Evolutionary conservation across 108 stramenopile species (phyloP).

Genomic region (Skeletonema menzelii): DNA sequence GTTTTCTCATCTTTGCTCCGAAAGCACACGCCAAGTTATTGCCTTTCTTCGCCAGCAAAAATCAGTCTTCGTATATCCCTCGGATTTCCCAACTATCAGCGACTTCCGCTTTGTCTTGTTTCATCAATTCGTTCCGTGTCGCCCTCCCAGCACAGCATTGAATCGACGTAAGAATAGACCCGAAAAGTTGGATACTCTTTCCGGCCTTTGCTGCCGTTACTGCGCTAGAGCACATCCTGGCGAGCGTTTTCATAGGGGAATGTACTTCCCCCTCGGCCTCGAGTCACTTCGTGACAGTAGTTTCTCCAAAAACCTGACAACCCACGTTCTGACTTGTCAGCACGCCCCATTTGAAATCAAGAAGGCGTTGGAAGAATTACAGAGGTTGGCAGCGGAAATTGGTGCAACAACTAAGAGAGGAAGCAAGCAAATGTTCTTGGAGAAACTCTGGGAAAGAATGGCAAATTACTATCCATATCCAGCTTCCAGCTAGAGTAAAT

Average conservation of each 20-base stretch:
- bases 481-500: no score
- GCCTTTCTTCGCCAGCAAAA: background rate
- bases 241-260: background rate
- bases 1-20: constrained; percentile 4
- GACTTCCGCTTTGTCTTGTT: constrained; percentile 13
- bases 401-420: constrained; percentile 12
- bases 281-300: constrained; percentile 1
- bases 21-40: constrained; percentile 11
- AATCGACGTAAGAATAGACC: background rate
- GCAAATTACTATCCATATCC: background rate
- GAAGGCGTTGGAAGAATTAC: constrained; percentile 12
- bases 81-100: constrained; percentile 9
- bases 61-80: constrained; percentile 1
- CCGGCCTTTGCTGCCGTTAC: constrained; percentile 10
- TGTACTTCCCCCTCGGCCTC: constrained; percentile 9
- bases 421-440: constrained; percentile 6
- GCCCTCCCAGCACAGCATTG: background rate
- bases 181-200: background rate
- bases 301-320: constrained; percentile 11
- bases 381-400: constrained; percentile 8
- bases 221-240: constrained; percentile 6
- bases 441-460: constrained; percentile 19
- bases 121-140: constrained; percentile 11
- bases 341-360: constrained; percentile 5
- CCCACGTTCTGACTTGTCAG: constrained; percentile 4